Evolutionary conservation across 2,329 filamentous ascomycete species (phyloP).

Genomic region (Phyllosticta citrichinensis): DNA sequence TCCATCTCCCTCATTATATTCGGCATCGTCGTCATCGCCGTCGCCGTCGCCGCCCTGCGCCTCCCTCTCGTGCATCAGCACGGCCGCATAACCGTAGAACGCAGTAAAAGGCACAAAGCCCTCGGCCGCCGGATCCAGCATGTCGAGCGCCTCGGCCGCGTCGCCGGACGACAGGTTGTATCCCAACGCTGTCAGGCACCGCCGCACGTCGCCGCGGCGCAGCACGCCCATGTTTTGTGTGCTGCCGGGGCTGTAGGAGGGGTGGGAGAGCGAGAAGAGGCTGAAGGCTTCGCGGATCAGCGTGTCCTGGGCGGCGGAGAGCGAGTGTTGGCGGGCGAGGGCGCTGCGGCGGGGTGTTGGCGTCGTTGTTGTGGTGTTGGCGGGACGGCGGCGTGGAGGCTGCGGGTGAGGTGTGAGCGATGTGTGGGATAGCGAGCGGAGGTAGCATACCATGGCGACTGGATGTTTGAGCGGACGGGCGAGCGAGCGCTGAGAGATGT

Average conservation of each 20-base stretch:
- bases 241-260: constrained; percentile 44
- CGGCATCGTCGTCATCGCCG: constrained; percentile 28
- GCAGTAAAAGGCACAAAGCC: constrained; percentile 70
- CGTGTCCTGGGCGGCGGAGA: constrained; percentile 71
- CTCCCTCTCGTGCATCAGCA: constrained; percentile 55
- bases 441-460: neutral
- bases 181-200: constrained; percentile 41
- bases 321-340: constrained; percentile 83
- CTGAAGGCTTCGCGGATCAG: constrained; percentile 87
- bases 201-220: constrained; percentile 34
- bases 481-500: neutral
- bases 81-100: constrained; percentile 79
- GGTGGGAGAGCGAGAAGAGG: constrained; percentile 48
- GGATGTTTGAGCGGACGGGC: neutral
- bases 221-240: constrained; percentile 40
- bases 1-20: neutral
- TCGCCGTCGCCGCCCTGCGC: constrained; percentile 12
- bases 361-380: neutral
- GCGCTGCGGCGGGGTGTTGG: constrained; percentile 56
- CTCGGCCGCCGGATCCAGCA: constrained; percentile 72
- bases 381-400: neutral
- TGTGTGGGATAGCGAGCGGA: neutral
- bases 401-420: neutral
- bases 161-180: constrained; percentile 57
- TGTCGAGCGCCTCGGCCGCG: constrained; percentile 63